Evolutionary conservation across 2,329 filamentous ascomycete species (phyloP).

Genomic region (Nannizzia gypsea): DNA sequence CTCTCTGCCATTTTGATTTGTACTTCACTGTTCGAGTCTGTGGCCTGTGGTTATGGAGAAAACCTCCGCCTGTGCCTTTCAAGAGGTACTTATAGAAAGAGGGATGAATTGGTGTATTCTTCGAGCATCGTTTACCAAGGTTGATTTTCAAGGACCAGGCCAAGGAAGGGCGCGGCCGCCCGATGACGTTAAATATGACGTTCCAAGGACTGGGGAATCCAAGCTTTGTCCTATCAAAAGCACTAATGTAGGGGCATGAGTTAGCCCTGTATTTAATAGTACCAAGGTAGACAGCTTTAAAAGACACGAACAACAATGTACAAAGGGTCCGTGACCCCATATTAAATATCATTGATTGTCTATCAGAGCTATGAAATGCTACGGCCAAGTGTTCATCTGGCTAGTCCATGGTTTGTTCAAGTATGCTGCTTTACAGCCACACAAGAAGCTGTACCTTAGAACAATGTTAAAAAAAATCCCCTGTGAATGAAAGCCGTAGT

Average conservation of each 20-base stretch:
- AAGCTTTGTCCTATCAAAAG: not conserved
- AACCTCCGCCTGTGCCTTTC: too few species aligned
- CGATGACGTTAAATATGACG: constrained; percentile 1
- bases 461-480: not conserved
- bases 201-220: not conserved
- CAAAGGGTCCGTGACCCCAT: not conserved
- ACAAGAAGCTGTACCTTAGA: not conserved
- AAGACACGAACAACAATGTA: not conserved
- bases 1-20: not conserved
- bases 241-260: not conserved
- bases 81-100: too few species aligned
- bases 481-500: not conserved
- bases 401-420: not conserved
- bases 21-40: too few species aligned
- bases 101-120: not conserved
- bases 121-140: not conserved
- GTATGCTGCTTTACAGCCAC: not conserved
- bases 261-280: not conserved
- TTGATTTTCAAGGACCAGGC: not conserved
- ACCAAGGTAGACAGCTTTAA: not conserved
- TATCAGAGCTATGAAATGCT: constrained; percentile 3
- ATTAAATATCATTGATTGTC: not conserved
- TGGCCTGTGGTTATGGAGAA: too few species aligned
- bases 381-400: not conserved
- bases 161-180: not conserved